Base-by-base conservation (phyloP, 768 basidiomycete species). In the Macrocybe gigantea region DNA sequence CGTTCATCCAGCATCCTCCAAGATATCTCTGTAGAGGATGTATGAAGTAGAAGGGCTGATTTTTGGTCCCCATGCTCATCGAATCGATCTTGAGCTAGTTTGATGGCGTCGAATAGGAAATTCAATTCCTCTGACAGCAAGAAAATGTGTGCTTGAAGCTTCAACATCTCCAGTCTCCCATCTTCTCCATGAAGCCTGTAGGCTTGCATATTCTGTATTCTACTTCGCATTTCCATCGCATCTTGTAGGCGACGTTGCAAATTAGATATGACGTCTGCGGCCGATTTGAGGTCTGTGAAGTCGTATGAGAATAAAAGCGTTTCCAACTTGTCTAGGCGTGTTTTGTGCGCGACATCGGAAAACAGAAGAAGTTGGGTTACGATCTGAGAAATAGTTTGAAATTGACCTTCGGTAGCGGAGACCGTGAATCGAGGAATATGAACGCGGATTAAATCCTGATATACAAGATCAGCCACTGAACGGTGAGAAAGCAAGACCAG, bases 341-440 rank as follows among this genome's bases (percentile, higher is more conserved):
- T 79, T 59, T 89, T 87, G 59, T 91, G 88, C 1, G 81, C 81
- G 7, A 87, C 85, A 61, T 98, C 92, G 12, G 88, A 84, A 64
- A 94, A 93, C n/a, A 95, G 78, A 9, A 97, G 66, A 9, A 98
- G 73, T 56, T 93, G 80, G 15, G 85, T 89, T 53, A 95, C 83
- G 55, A 94, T 80, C 61, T 86, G 84, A 49, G 91, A 92, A 47
- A 96, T 85, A 9, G 83, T 83, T 53, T 82, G 74, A 66, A 90
- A 96, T 56, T 94, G 88, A 36, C 77, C 73, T 44, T 89, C 80
- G 54, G 80, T 87, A 9, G 93, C 93, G 15, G 87, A 80, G 38
- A 96, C 87, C 1, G 89, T 87, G 62, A 97, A 87, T 15, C 83
- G 82, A 2, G 93, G 93, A 44, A 94, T 81, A 53, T 86, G 78